Evolutionary conservation across 2,329 filamentous ascomycete genomes (phyloP).

Genomic region (Aplosporella prunicola): DNA sequence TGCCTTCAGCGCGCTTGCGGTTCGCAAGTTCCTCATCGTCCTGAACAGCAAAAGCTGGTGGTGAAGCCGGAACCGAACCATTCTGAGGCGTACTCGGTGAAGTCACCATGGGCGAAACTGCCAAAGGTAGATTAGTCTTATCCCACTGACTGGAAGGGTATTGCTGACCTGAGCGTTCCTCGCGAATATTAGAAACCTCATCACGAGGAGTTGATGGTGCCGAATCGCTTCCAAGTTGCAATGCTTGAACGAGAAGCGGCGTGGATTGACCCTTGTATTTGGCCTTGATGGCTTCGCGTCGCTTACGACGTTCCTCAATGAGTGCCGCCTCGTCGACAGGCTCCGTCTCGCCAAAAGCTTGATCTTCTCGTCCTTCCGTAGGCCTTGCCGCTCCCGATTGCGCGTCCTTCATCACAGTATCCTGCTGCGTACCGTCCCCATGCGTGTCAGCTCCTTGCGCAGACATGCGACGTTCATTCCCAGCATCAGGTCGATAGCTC

Average conservation of each 20-base stretch:
- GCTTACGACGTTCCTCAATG: constrained; percentile 75
- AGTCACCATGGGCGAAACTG: constrained; percentile 21
- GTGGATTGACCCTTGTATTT: constrained; percentile 65
- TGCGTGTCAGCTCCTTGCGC: too few relatives aligned
- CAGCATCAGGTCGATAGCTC: not conserved
- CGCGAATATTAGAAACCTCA: constrained; percentile 27
- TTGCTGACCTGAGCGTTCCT: constrained; percentile 34
- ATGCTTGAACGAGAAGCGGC: constrained; percentile 64
- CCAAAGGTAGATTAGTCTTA: not conserved
- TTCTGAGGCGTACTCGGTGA: constrained; percentile 30
- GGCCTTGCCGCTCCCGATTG: not conserved
- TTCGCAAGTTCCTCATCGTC: constrained; percentile 33
- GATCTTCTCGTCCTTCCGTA: constrained; percentile 29
- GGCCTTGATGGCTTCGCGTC: constrained; percentile 74
- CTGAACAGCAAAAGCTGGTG: constrained; percentile 30
- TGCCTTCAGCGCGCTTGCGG: constrained; percentile 18
- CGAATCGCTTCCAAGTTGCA: constrained; percentile 54
- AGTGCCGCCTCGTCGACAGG: constrained; percentile 62
- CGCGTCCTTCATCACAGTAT: constrained; percentile 1
- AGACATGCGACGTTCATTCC: not conserved
- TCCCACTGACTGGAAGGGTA: not conserved
- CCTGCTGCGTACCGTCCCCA: not conserved
- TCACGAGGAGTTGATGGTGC: constrained; percentile 46
- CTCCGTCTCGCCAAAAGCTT: constrained; percentile 36
- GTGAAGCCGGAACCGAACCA: constrained; percentile 29